Base-by-base conservation (phyloP, 371 early-diverging fungal species). In the Haplosporangium sp. region DNA sequence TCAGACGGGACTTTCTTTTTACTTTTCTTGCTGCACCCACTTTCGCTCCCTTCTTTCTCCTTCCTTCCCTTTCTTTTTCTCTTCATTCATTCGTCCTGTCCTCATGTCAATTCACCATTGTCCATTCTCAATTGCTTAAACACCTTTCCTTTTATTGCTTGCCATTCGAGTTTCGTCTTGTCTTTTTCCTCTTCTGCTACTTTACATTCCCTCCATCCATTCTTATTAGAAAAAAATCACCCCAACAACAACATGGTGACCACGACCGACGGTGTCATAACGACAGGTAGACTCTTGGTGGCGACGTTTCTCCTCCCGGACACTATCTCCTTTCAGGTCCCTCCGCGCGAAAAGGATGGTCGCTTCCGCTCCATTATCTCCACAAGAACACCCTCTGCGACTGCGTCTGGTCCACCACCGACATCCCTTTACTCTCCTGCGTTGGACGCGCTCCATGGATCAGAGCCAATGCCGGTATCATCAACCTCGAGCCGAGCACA, bases 271-370 rank as follows among this genome's bases (percentile, higher is more conserved):
- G 29, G 29, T 29, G 29, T 62, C 40, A 29, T 69, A 40, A 66
- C 71, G 14, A 55, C 62, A 18, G 71, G 77, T 38, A 56, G 77
- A 38, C 57, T 76, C 18, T 64, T 76, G 4, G 77, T 76, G 14
- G 77, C 77, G 16, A 57, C 77, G 0, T 60, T 76, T 18, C 64
- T 71, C 20, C 60, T 76, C n/a, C 77, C 77, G 23, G 77, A 67
- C 20, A 76, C 77, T 11, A 71, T 76, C 46, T 76, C 77, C 37
- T 76, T 76, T 60, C 77, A 76, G 36, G 67, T 76, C 45, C 69
- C 64, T 2, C 14, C 77, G 11, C 71, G 77, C 21, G 77, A 70
- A n/a, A 76, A 76, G 64, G 77, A 76, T 45, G 71, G 77, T 14
- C 59, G 59, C 40, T 64, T 76, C 41, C 53, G 57, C 20, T 21